Evolutionary conservation across 2,329 filamentous ascomycete genomes (phyloP), one percentile per base, ranked within the genome.

Genomic region (Colletotrichum higginsianum): DNA sequence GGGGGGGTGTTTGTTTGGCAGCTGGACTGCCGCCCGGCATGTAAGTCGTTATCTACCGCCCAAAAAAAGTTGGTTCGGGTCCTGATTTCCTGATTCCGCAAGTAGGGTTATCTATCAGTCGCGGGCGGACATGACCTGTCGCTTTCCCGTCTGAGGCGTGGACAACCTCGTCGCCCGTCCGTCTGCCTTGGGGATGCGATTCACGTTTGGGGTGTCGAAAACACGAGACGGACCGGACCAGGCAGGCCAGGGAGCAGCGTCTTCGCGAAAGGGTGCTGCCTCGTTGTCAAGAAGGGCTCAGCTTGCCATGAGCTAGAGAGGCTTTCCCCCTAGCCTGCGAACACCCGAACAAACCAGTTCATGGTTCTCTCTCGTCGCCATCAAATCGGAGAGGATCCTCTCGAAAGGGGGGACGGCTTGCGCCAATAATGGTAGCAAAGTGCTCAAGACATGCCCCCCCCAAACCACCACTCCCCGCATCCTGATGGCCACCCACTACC

Each of bases 401-500:
- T 55, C 55, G 26, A 21, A 53, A 53, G 50, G 50, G 55, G 11
- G 46, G 15, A 11, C 23, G 47, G 66, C 61, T 13, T 38, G 30
- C 38, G 30, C 69, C 69, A 70, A 66, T 61, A 46, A 49, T 50
- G 66, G 42, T 18, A 42, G 40, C 60, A 47, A 58, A 35, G 5
- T 35, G 30, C 30, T 9, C 30, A 9, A 35, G 30, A 35, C 30
- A 35, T 35, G 7, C 38, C 18, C 46, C 49, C 47, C 60, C 49
- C 56, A 61, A 58, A 61, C n/a, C 49, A 50, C 62, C 55, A 71
- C 60, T 72, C 70, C 70, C 70, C 70, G 70, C 70, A 70, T 56
- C 53, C 47, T 44, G 58, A 71, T 61, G 70, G 66, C 52, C 56
- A 62, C 61, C 67, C 66, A 72, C 66, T 60, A 18, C 49, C 4